Base-by-base conservation (phyloP, 441 rosid species). In the Mallotus repandus region DNA sequence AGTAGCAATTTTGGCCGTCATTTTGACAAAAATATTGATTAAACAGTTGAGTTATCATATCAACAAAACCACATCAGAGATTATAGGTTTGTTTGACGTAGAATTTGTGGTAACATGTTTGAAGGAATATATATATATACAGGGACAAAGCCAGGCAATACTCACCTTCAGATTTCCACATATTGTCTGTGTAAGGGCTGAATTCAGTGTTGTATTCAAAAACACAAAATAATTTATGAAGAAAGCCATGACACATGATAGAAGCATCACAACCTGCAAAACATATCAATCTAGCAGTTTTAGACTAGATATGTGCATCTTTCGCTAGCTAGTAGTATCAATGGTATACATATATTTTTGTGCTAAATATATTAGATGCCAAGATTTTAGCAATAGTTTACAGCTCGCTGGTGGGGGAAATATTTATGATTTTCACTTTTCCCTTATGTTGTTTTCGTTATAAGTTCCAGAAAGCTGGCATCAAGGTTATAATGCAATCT, bases 181-280 rank as follows among this genome's bases (percentile, higher is more conserved):
- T 58, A 72, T 63, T 52, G 75, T 72, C 68, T 72, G 75, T 14
- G 75, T 52, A 13, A 72, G 69, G 0, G 68, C 75, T 63, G 75
- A 96, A 83, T 96, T 96, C 67, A 96, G 86, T 75, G 96, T 87
- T 50, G 98, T 93, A 80, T 93, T 96, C 64, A 91, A 82, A 85
- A 96, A 90, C 18, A 93, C 90, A 79, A 90, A 84, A 80, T 96
- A 91, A 78, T 93, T 96, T 79, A 93, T 84, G 77, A 93, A 88
- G 93, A 96, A 93, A 77, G 98, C 97, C 79, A 90, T 69, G 35
- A 84, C 80, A 69, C 97, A 90, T 38, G 97, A 93, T 76, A 89
- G 81, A 74, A 92, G 74, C 87, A 92, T 66, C 81, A 94, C 88
- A 73, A 66, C 85, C 97, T 91, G 90, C 81, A 74, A 38, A 66